Base-by-base conservation (phyloP, 495 filamentous ascomycete genomes). In the Aspergillus campestris region DNA sequence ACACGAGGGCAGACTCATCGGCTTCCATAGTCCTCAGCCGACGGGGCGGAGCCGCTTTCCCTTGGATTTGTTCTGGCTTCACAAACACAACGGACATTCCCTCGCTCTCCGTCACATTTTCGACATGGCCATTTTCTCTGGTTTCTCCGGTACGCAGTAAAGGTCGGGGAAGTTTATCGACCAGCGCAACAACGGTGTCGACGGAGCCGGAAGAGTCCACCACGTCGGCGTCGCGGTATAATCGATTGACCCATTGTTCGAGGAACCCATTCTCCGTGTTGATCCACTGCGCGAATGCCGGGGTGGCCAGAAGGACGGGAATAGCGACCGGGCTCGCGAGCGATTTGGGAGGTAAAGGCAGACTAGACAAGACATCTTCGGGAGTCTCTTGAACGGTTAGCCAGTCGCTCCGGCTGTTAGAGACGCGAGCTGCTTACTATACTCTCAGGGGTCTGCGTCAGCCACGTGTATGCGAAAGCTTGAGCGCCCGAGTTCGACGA, bases 281-380 rank as follows among this genome's bases (percentile, higher is more conserved):
- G 34, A 66, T 57, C 65, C 66, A 71, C 31, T 59, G 53, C 8
- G 67, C 62, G 36, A 73, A 70, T n/a, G 53, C 49, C 6, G 67
- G 61, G 6, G 67, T 70, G 24, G 60, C 55, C 38, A 73, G 58
- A 24, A 73, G 50, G 28, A 73, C 31, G 24, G 65, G 62, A 8
- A 57, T 50, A 31, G 56, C 48, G 10, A 53, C 31, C 33, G 42
- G 18, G 6, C 38, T 44, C 36, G 29, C 27, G 8, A 40, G 48
- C 5, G 50, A 42, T 39, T 37, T 27, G 34, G 55, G 37, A 37
- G 38, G 32, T 13, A 58, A 50, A 34, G 55, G 57, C 36, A 62
- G 47, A 36, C 48, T 62, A 27, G 62, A 55, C 28, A 71, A 30
- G 14, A 71, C 47, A 44, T 66, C 61, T 44, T 62, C 57, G 48